Base-by-base conservation (phyloP, 208 protist genomes). In the Acanthamoeba divionensis region DNA sequence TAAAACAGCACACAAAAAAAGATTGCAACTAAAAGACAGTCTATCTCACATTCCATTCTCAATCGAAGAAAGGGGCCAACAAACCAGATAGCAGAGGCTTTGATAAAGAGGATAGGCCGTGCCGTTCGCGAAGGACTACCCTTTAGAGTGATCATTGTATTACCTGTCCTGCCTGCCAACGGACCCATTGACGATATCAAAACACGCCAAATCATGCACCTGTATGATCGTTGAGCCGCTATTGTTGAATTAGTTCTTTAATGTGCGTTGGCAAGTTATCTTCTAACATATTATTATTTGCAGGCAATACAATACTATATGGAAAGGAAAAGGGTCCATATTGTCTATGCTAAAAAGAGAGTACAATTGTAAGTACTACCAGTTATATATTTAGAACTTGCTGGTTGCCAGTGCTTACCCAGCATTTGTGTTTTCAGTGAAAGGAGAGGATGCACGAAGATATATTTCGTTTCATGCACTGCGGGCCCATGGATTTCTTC, bases 391-490 rank as follows among this genome's bases (percentile, higher is more conserved):
- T 60, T 24, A n/a, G 52, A n/a, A 1, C 7, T 9, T 6, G 24
- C 9, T 62, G 73, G 41, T 62, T 3, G 2, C 48, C 48, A 18
- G n/a, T 60, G 52, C n/a, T 18, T n/a, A 24, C 18, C 18, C 52
- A 60, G 52, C 18, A 24, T 60, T 60, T 60, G 18, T n/a, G 18
- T 36, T 47, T 36, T 13, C 77, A 87, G 79, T 88, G 24, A 50
- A 21, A 1, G 57, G 50, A 24, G 79, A 0, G 2, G 57, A 48
- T 9, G 57, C 71, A 18, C 50, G 57, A 26, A 65, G 71, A 47
- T 94, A 95, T n/a, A 89, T 95, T 54, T 48, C 45, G 2, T 89
- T 85, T 10, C n/a, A 88, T 57, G 91, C 91, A 3, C 38, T 95
- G 1, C 79, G 92, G 55, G 91, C 57, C 26, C 44, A 89, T 47